Percentiles rank a stretch among this genome's conserved stretches.
Conservation (phyloP, 2,329 filamentous ascomycete genomes). For the Cadophora malorum region DNA sequence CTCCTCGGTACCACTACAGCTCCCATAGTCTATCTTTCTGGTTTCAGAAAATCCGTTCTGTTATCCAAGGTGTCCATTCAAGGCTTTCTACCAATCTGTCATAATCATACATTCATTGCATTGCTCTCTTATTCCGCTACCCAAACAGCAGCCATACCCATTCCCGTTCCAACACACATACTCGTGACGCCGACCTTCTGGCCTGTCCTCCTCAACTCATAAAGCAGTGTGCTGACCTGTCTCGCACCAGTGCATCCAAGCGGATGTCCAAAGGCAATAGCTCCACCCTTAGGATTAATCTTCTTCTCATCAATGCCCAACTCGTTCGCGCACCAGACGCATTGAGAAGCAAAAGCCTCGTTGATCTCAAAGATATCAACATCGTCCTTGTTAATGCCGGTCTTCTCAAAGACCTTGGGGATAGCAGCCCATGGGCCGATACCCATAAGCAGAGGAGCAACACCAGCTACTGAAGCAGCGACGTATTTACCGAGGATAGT, state of each 20-base stretch:
- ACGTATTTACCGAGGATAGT: slow-evolving; percentile 93
- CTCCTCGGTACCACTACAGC: background rate
- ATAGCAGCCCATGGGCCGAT: slow-evolving; percentile 96
- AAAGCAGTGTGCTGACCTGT: slow-evolving; percentile 90
- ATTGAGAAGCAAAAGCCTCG: slow-evolving; percentile 96
- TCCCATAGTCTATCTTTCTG: background rate
- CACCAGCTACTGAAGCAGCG: slow-evolving; percentile 82
- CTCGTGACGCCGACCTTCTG: slow-evolving; percentile 89
- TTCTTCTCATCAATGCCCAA: slow-evolving; percentile 82
- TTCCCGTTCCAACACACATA: slow-evolving; percentile 97
- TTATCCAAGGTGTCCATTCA: slow-evolving; percentile 22
- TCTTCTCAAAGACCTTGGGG: slow-evolving; percentile 86
- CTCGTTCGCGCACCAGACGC: slow-evolving; percentile 90
- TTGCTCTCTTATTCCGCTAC: slow-evolving; percentile 75
- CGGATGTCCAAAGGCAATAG: slow-evolving; percentile 95
- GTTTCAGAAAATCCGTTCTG: slow-evolving; percentile 3
- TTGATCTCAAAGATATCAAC: slow-evolving; percentile 99
- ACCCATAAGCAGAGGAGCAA: slow-evolving; percentile 94
- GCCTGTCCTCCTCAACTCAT: slow-evolving; percentile 83
- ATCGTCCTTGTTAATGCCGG: slow-evolving; percentile 84
- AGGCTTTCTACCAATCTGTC: slow-evolving; percentile 30
- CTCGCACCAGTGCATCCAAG: slow-evolving; percentile 92
- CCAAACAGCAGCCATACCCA: slow-evolving; percentile 98
- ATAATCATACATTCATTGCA: slow-evolving; percentile 31
- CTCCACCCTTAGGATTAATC: slow-evolving; percentile 96